These are phyloP conservation scores for Solanum etuberosum DNA, from an alignment of 257 asterid genomes.

Conservation along the genomic window DNA sequence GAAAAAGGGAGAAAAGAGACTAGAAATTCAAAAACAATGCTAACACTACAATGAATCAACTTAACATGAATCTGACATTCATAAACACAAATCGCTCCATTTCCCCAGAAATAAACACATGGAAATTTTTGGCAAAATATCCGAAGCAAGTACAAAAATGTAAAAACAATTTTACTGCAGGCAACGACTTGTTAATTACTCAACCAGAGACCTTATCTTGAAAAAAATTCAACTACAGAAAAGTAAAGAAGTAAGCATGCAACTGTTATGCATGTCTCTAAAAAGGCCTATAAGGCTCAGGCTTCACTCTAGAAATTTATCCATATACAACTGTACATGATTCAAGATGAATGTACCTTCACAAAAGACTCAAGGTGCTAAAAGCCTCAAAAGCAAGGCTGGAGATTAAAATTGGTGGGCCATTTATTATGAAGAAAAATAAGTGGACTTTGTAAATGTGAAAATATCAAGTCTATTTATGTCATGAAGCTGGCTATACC, in stretches of 20 bases:
- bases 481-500: neutral
- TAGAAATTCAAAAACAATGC: neutral
- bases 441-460: neutral
- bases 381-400: neutral
- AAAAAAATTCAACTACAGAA: neutral
- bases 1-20: neutral
- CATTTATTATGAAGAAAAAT: neutral
- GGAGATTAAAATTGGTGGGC: neutral
- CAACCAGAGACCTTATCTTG: neutral
- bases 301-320: neutral
- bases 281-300: neutral
- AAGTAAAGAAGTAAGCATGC: neutral
- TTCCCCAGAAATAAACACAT: neutral
- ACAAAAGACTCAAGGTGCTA: neutral
- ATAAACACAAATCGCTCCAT: neutral
- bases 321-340: neutral
- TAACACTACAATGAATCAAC: neutral
- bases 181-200: neutral
- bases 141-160: neutral
- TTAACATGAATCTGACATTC: neutral
- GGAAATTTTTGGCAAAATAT: neutral
- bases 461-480: neutral
- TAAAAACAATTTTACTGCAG: neutral
- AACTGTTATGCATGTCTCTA: neutral
- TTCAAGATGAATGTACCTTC: neutral